These are phyloP conservation scores for Elsinoe australis DNA, from an alignment of 2,329 filamentous ascomycete species.

Conservation along the genomic window DNA sequence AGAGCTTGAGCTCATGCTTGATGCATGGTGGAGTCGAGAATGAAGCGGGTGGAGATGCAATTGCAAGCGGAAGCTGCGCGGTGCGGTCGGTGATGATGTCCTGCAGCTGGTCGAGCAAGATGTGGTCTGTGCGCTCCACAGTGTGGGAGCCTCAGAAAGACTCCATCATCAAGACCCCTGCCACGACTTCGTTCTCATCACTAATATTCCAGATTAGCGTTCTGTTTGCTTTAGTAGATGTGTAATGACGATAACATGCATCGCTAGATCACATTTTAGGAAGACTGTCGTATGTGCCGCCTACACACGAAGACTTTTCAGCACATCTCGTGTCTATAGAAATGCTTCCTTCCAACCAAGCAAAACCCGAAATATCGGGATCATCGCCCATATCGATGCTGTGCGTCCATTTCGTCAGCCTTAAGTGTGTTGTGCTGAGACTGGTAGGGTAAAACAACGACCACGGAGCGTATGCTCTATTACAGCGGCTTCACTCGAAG, in stretches of 20 bases:
- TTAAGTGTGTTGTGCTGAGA: slow-evolving; percentile 17
- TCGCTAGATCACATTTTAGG: background rate
- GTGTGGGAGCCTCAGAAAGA: slow-evolving; percentile 4
- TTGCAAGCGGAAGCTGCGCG: slow-evolving; percentile 3
- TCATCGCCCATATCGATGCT: slow-evolving; percentile 97
- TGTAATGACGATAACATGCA: slow-evolving; percentile 5
- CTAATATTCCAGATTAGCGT: too few species aligned
- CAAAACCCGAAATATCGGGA: slow-evolving; percentile 82
- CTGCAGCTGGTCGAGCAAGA: slow-evolving; percentile 4
- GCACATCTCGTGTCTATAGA: background rate
- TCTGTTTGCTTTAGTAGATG: slow-evolving; percentile 9
- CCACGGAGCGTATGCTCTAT: slow-evolving; percentile 97
- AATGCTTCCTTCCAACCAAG: slow-evolving; percentile 7
- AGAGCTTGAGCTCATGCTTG: slow-evolving; percentile 17
- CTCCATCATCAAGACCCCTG: too few species aligned
- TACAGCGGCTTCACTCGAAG: slow-evolving; percentile 84
- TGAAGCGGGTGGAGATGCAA: slow-evolving; percentile 4
- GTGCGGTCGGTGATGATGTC: slow-evolving; percentile 12
- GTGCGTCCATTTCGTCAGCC: slow-evolving; percentile 34
- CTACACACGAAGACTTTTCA: background rate
- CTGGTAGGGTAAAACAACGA: slow-evolving; percentile 80
- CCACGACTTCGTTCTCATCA: too few species aligned
- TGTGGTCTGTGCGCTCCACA: slow-evolving; percentile 11
- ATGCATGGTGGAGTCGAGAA: background rate
- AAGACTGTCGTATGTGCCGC: background rate